Conservation (phyloP, 2,329 filamentous ascomycete genomes). For the Aspergillus japonicus region DNA sequence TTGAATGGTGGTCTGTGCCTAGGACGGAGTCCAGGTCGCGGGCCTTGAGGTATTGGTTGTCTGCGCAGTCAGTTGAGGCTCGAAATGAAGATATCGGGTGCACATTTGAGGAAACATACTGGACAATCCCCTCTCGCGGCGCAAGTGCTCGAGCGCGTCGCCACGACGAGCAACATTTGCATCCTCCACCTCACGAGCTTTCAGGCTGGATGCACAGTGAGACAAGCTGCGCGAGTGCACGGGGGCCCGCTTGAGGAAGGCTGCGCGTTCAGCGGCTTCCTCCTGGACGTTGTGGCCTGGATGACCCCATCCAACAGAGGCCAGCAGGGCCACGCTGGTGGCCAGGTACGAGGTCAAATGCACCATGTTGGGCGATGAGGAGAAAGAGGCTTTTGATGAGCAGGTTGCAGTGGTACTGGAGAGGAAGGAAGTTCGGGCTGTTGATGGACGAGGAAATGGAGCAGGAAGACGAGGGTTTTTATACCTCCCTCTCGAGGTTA, state of each 20-base stretch:
- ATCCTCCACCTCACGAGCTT: slow-evolving; percentile 47
- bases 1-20: slow-evolving; percentile 42
- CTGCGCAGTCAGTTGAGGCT: slow-evolving; percentile 8
- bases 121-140: slow-evolving; percentile 40
- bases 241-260: slow-evolving; percentile 44
- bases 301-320: no score
- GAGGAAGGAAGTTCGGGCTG: no score
- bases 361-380: no score
- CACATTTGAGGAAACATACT: slow-evolving; percentile 14
- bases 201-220: slow-evolving; percentile 50
- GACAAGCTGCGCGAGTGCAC: slow-evolving; percentile 42
- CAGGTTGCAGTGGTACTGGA: no score
- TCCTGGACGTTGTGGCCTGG: no score
- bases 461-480: no score
- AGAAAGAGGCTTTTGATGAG: no score
- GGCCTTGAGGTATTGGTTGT: slow-evolving; percentile 25
- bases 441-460: no score
- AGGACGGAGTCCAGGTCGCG: slow-evolving; percentile 39
- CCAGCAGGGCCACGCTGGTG: no score
- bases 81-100: not conserved
- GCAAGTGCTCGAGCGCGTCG: slow-evolving; percentile 43
- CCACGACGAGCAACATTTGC: slow-evolving; percentile 49
- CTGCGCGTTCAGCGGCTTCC: slow-evolving; percentile 34
- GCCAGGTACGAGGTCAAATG: no score
- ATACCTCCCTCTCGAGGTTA: no score